phyloP scores from a whole-genome alignment of 2,329 filamentous ascomycete species.

The Fusarium poae region DNA sequence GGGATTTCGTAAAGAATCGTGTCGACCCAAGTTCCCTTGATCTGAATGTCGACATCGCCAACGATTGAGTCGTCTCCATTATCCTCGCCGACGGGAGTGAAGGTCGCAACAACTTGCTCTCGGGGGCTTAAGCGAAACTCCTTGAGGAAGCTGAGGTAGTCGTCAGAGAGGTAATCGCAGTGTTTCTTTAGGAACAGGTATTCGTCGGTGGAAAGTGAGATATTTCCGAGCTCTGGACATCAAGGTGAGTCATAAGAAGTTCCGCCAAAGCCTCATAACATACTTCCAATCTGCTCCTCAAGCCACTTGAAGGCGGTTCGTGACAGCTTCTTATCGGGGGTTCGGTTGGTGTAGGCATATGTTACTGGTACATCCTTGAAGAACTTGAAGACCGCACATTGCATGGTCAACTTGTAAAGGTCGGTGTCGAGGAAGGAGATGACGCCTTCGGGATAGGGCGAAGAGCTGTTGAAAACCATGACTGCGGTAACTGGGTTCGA shows the following conservation, averaged over 20 bases:
- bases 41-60: conserved; percentile 81
- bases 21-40: conserved; percentile 89
- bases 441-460: conserved; percentile 79
- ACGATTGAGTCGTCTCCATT: conserved; percentile 73
- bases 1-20: conserved; percentile 99
- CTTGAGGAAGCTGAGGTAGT: conserved; percentile 85
- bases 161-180: conserved; percentile 82
- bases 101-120: conserved; percentile 81
- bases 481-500: conserved; percentile 1
- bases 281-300: conserved; percentile 82
- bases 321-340: conserved; percentile 90
- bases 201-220: conserved; percentile 84
- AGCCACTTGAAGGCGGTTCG: conserved; percentile 89
- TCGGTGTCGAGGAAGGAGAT: conserved; percentile 86
- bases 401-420: conserved; percentile 98
- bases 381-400: conserved; percentile 94
- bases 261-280: conserved; percentile 46
- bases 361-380: conserved; percentile 86
- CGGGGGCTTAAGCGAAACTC: conserved; percentile 84
- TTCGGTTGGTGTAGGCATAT: conserved; percentile 96
- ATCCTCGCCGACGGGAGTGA: conserved; percentile 67
- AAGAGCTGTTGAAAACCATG: conserved; percentile 77
- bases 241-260: conserved; percentile 45
- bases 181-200: conserved; percentile 80
- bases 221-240: conserved; percentile 80